Base-by-base conservation (phyloP, 192 early-diverging fungal genomes). In the Linnemannia exigua region DNA sequence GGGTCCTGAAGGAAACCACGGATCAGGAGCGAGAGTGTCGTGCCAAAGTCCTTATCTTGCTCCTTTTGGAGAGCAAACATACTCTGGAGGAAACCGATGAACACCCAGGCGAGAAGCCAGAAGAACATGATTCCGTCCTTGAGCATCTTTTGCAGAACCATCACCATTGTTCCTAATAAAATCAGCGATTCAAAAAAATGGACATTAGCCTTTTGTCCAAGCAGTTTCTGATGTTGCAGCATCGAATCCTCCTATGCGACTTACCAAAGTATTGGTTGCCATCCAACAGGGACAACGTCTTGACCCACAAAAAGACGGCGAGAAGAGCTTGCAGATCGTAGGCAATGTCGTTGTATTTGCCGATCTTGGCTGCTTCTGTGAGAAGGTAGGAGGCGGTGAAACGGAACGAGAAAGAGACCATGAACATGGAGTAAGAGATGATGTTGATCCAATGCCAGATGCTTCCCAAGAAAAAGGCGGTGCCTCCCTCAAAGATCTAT, bases 81-180 rank as follows among this genome's bases (percentile, higher is more conserved):
- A 25, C 74, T 80, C 44, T 88, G 87, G 31, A 84, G 58, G 72
- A 88, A 88, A 11, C 87, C 87, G 16, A 88, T 77, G 66, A 76
- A 88, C n/a, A 88, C 79, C 87, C 87, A 88, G 20, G 87, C 75
- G 44, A 84, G 70, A 12, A 88, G 70, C 81, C 81, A 88, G 41
- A 88, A 88, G 72, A 88, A 88, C 87, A 88, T 82, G 52, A 88
- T 80, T 35, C 87, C 87, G 33, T 88, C 87, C 82, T 84, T 82
- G 52, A 88, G 44, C 87, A 88, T 88, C 46, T 80, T 88, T 75
- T 88, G 81, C 44, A 88, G 69, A 17, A 88, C 81, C 81, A 88
- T 84, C 66, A 84, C 54, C 87, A 88, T 88, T 1, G 87, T 88
- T 71, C 87, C 87, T 82, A 74, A 38, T 28, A 9, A 31, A 2